phyloP scores from a whole-genome alignment of 2,329 filamentous ascomycete species.

The Metarhizium sp. region DNA sequence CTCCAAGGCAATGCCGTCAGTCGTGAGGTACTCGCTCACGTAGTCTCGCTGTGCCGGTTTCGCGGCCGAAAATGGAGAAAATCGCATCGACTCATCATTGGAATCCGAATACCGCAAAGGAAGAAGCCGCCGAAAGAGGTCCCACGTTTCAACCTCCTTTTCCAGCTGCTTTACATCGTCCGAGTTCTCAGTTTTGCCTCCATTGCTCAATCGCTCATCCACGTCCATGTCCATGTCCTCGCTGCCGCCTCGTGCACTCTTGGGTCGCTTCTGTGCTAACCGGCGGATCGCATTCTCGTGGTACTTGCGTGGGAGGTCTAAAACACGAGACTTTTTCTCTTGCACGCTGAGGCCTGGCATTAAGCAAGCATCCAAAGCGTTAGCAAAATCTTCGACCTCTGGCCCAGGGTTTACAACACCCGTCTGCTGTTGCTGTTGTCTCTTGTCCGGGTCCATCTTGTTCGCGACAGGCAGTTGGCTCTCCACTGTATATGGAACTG shows the following conservation, averaged over 20 bases:
- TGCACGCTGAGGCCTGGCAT: slow-evolving; percentile 34
- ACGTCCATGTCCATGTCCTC: slow-evolving; percentile 47
- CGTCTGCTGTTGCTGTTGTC: slow-evolving; percentile 6
- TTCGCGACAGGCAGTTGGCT: background rate
- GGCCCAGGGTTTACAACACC: slow-evolving; percentile 53
- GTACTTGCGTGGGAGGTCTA: slow-evolving; percentile 52
- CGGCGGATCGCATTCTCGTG: slow-evolving; percentile 39
- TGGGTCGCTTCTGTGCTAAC: slow-evolving; percentile 21
- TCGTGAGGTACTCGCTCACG: slow-evolving; percentile 60
- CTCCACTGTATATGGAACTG: background rate
- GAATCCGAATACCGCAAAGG: slow-evolving; percentile 51
- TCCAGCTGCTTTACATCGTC: slow-evolving; percentile 48
- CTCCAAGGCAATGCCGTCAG: slow-evolving; percentile 66
- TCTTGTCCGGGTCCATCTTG: slow-evolving; percentile 2
- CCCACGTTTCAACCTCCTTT: slow-evolving; percentile 84
- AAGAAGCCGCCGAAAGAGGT: slow-evolving; percentile 67
- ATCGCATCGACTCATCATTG: slow-evolving; percentile 19
- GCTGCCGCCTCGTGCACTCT: slow-evolving; percentile 20
- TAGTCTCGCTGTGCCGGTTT: slow-evolving; percentile 16
- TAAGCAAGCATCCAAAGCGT: slow-evolving; percentile 68
- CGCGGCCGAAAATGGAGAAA: slow-evolving; percentile 16
- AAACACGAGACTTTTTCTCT: slow-evolving; percentile 55
- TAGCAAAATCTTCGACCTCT: slow-evolving; percentile 82
- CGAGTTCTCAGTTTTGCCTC: slow-evolving; percentile 1
- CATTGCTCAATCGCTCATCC: slow-evolving; percentile 29